Base-by-base conservation (phyloP, 805 yeast genomes). In the Candida takata region DNA sequence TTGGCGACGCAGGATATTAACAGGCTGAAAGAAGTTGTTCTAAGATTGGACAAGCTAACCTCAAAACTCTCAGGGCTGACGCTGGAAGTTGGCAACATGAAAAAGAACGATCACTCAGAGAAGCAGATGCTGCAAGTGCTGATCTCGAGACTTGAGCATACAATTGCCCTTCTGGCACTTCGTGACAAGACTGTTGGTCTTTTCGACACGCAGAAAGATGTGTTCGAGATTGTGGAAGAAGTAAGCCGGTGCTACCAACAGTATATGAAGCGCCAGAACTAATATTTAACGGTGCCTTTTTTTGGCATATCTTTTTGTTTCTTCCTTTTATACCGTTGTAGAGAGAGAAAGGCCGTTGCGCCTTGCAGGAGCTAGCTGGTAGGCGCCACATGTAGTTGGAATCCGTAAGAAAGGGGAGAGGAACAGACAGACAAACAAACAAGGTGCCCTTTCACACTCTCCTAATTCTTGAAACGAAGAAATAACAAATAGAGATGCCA, bases 111-210 rank as follows among this genome's bases (percentile, higher is more conserved):
- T 28, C 51, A 44, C 33, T 13, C 42, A 8, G 52, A 78, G 27
- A 55, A 77, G 27, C 62, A 69, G 5, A 64, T 79, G 29, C 61
- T 83, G 41, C 85, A 79, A 39, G 82, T 77, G 44, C 59, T 79
- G 19, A 72, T 81, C 11, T 74, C 87, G 0, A 67, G 94, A 54
- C 63, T 84, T 27, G 95, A 84, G 51, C 69, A 74, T 35, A 65
- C 74, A 40, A 72, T 74, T 12, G 63, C 70, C 1, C 42, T 66
- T 30, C 46, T 75, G 34, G 55, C 61, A 16, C 38, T 73, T 24
- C 65, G 77, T 38, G 72, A 68, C 44, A 49, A 50, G 17, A 45
- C 57, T 5, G 44, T 49, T n/a, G 58, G 58, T 1, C 28, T 52
- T 17, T 36, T 45, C 10, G 46, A 42, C 7, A 35, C 37, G 1